Evolutionary conservation across 768 basidiomycete genomes (phyloP).

Genomic region (Cystofilobasidium ferigula): DNA sequence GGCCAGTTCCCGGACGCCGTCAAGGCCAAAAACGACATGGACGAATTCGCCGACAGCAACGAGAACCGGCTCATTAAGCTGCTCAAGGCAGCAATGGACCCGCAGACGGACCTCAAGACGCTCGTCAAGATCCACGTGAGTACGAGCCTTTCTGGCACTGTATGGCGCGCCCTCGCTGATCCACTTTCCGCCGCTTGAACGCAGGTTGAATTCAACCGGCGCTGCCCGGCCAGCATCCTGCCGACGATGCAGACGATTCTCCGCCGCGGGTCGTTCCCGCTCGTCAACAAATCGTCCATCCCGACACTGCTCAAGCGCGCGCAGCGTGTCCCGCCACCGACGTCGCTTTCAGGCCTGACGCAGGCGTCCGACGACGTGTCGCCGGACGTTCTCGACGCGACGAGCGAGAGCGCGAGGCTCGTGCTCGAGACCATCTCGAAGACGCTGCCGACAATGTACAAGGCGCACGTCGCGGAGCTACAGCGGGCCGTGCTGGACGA

Average conservation of each 20-base stretch:
- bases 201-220: constrained; percentile 66
- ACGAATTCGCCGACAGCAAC: constrained; percentile 73
- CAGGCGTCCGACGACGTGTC: not conserved
- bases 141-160: not conserved
- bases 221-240: constrained; percentile 56
- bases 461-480: constrained; percentile 64
- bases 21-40: constrained; percentile 66
- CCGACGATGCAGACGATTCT: constrained; percentile 52
- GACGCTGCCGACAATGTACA: constrained; percentile 59
- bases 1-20: constrained; percentile 53
- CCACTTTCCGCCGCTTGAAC: constrained; percentile 8
- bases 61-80: constrained; percentile 76
- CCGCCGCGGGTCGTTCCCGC: constrained; percentile 56
- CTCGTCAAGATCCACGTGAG: constrained; percentile 66
- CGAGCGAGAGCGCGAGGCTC: constrained; percentile 25
- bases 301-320: constrained; percentile 62
- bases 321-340: constrained; percentile 3
- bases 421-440: constrained; percentile 52
- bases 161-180: not conserved
- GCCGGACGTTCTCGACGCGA: constrained; percentile 9
- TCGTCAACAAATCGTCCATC: constrained; percentile 76
- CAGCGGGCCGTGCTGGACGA: constrained; percentile 56
- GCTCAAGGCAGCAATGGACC: constrained; percentile 67
- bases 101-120: constrained; percentile 68
- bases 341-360: not conserved